A percentile compares a stretch with the other conserved stretches of the same genome.
Conservation (phyloP, 345 rosid species). For the Cochlearia excelsa region DNA sequence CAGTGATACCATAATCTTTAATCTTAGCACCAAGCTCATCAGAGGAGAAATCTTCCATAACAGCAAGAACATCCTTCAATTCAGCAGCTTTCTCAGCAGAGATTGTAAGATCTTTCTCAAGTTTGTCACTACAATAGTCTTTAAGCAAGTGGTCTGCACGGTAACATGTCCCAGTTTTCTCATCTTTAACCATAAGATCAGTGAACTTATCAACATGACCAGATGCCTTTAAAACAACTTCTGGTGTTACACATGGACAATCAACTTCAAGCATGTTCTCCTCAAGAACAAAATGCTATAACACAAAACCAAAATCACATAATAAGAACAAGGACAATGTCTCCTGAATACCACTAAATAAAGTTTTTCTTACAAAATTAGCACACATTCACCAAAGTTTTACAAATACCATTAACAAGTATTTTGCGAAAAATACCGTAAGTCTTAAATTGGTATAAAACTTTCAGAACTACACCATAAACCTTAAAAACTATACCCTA, state of each 20-base stretch:
- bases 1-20: conserved; percentile 70
- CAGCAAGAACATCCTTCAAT: conserved; percentile 69
- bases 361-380: no score
- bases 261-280: conserved; percentile 96
- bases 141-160: conserved; percentile 93
- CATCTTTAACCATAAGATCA: conserved; percentile 97
- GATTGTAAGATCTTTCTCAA: conserved; percentile 74
- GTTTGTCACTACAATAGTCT: conserved; percentile 80
- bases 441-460: no score
- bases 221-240: conserved; percentile 87
- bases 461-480: no score
- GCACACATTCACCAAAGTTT: no score
- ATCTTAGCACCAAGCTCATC: conserved; percentile 79
- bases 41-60: conserved; percentile 73
- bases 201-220: conserved; percentile 98
- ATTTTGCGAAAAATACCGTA: no score
- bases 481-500: no score
- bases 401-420: no score
- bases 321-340: background rate
- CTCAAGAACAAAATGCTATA: conserved; percentile 84
- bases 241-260: conserved; percentile 96
- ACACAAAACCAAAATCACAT: background rate
- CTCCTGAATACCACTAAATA: no score
- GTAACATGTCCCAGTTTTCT: conserved; percentile 73
- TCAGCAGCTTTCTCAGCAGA: conserved; percentile 77